Evolutionary conservation across 257 asterid species (phyloP).

Genomic region (Solanum tarijense): DNA sequence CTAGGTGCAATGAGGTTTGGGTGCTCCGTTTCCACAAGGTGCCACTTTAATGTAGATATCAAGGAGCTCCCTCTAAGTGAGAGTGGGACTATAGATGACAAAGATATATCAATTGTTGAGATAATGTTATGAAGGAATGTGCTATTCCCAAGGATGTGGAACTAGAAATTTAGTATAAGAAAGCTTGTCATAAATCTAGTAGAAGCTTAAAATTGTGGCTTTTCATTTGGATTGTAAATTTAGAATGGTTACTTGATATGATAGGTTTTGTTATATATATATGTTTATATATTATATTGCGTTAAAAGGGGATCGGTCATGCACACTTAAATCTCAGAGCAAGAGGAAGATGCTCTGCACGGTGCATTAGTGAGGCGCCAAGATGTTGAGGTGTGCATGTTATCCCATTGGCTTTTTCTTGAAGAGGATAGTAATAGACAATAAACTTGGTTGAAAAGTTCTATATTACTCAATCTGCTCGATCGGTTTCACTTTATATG

Average conservation of each 20-base stretch:
- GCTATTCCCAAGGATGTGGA: not conserved
- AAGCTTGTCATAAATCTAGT: not conserved
- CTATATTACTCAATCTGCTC: not conserved
- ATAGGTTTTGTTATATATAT: not conserved
- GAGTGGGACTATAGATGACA: not conserved
- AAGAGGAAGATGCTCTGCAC: not conserved
- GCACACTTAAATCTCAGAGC: not conserved
- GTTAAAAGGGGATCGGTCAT: not conserved
- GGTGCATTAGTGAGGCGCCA: not conserved
- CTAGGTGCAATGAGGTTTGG: not conserved
- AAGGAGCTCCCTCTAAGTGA: not conserved
- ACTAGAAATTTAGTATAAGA: not conserved
- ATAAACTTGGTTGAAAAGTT: not conserved
- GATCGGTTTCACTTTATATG: not conserved
- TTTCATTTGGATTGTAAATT: not conserved
- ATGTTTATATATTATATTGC: not conserved
- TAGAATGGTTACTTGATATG: not conserved
- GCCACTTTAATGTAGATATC: not conserved
- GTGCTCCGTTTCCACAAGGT: not conserved
- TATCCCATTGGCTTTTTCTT: not conserved
- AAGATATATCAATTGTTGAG: not conserved
- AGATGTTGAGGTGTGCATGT: not conserved
- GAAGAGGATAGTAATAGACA: not conserved
- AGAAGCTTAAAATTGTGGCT: not conserved
- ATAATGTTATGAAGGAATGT: not conserved